Evolutionary conservation across 768 basidiomycete species (phyloP), one percentile per base, ranked within the genome.

Genomic region (Gymnopilus dilepis): DNA sequence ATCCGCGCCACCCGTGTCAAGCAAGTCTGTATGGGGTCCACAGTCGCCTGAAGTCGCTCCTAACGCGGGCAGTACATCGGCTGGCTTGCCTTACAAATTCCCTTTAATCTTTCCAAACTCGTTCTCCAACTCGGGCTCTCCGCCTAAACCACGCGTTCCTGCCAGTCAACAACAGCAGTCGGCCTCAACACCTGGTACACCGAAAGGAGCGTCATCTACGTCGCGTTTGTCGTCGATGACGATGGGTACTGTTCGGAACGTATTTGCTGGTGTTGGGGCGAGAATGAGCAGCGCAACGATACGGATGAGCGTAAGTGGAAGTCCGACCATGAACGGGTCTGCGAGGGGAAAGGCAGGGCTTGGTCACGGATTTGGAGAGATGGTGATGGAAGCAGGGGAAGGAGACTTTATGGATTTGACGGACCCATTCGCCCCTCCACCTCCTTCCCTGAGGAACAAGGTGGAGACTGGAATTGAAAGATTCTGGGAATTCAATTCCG

Each of bases 321-420:
- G 57, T 6, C 33, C 43, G 15, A 59, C 24, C 2, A 7, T 54
- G 21, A 26, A 53, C 11, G 51, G 43, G 17, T 53, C 58, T 13
- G 28, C 33, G 22, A 58, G 50, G 30, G 28, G 48, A 12, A 54
- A 54, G 33, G 22, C 17, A 8, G 61, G 50, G 15, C 41, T 34
- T n/a, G 60, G 59, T 2, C 43, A 58, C 42, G 58, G 19, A 45
- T 56, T 62, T 34, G 59, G 56, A n/a, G 47, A 58, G 38, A 60
- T 59, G 60, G 41, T 62, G 12, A 59, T 61, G 59, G 65, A 68
- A 26, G 67, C 63, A 24, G 59, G 51, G 21, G 66, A 70, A 37
- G 68, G 66, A n/a, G 73, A 73, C 53, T 76, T 76, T 41, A 76
- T 72, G 73, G 72, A 76, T 62, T 38, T 76, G 63, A 65, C 70